Evolutionary conservation across 2,329 filamentous ascomycete species (phyloP).

Genomic region (Nothophaeocryptopus gaeumannii): DNA sequence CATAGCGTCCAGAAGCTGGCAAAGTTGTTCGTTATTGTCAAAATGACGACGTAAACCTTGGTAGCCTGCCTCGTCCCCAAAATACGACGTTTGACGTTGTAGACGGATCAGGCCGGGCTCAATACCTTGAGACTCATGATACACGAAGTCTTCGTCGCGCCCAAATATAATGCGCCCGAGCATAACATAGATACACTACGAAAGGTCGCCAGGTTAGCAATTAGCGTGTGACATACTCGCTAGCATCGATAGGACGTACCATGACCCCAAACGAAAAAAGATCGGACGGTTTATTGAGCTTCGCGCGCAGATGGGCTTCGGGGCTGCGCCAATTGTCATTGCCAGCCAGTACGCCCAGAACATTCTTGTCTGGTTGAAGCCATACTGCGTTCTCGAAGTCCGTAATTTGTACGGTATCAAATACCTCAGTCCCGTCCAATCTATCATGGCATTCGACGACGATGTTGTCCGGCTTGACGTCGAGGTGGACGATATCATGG

Average conservation of each 20-base stretch:
- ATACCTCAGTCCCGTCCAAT: background rate
- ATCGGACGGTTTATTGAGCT: conserved; percentile 6
- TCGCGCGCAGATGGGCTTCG: conserved; percentile 7
- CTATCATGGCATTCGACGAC: conserved; percentile 2
- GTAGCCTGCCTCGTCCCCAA: background rate
- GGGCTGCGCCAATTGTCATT: conserved; percentile 15
- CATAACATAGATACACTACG: conserved; percentile 4
- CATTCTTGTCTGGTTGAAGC: conserved; percentile 2
- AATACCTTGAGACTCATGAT: conserved; percentile 4
- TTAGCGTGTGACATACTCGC: background rate
- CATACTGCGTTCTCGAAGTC: conserved; percentile 2
- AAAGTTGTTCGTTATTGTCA: background rate
- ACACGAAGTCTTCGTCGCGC: conserved; percentile 6
- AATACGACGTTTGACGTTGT: conserved; percentile 1
- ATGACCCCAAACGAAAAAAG: conserved; percentile 6
- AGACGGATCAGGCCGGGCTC: background rate
- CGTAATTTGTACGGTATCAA: background rate
- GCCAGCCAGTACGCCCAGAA: conserved; percentile 6
- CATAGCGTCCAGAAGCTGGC: conserved; percentile 1
- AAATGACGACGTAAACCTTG: conserved; percentile 1
- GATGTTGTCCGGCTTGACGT: conserved; percentile 11
- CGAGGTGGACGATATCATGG: conserved; percentile 1
- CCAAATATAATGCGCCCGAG: conserved; percentile 6
- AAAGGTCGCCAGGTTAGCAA: background rate
- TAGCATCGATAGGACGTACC: too few species aligned